These are phyloP conservation scores for Biscutella laevigata DNA, from an alignment of 441 rosid genomes.

Conservation along the genomic window DNA sequence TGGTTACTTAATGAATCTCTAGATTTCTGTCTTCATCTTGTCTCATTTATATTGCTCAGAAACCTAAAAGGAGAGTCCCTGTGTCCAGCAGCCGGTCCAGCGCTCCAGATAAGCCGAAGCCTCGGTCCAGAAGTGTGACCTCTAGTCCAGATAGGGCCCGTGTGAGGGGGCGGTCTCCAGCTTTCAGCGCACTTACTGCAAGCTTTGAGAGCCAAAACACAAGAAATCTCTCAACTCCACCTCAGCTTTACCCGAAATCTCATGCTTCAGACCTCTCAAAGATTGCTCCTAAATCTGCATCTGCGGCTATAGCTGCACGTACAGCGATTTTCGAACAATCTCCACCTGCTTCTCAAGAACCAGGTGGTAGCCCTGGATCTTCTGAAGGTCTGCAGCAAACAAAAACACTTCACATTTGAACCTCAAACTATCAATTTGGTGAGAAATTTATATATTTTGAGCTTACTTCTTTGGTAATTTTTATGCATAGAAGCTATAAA, in stretches of 20 bases:
- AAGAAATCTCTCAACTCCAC: conserved; percentile 97
- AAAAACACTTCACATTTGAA: neutral
- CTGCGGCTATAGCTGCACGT: conserved; percentile 73
- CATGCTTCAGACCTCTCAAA: conserved; percentile 51
- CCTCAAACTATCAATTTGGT: neutral
- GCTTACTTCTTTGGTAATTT: conserved; percentile 9
- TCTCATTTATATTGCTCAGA: conserved; percentile 35
- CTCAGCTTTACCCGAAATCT: conserved; percentile 90
- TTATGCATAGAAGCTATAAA: conserved; percentile 42
- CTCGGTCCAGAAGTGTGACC: conserved; percentile 91
- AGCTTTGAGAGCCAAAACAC: conserved; percentile 71
- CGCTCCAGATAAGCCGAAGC: conserved; percentile 75
- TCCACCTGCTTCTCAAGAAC: conserved; percentile 47
- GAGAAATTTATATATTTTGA: neutral
- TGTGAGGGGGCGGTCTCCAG: conserved; percentile 96
- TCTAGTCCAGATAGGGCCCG: conserved; percentile 92
- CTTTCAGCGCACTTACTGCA: conserved; percentile 94
- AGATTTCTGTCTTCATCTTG: conserved; percentile 10
- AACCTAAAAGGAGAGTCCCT: conserved; percentile 79
- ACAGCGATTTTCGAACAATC: conserved; percentile 57
- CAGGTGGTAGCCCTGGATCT: conserved; percentile 50
- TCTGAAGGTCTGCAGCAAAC: conserved; percentile 44
- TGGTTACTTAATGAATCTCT: conserved; percentile 9
- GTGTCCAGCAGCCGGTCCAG: conserved; percentile 78
- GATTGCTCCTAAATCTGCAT: conserved; percentile 48